Conservation (phyloP, 1,139 yeast genomes). For the Blastobotrys buckinghamii region DNA sequence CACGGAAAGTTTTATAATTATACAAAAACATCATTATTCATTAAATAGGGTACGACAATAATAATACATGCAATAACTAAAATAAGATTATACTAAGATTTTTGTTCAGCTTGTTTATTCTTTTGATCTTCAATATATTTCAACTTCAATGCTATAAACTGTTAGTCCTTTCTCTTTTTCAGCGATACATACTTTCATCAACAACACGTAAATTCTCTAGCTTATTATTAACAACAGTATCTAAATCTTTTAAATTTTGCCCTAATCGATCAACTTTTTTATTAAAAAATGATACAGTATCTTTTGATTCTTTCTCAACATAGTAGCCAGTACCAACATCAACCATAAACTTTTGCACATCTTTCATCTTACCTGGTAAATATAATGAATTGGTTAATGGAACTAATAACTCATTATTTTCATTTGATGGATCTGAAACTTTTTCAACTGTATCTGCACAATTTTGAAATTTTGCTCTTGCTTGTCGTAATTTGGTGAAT, state of each 20-base stretch:
- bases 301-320: constrained; percentile 59
- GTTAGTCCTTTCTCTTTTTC: not conserved
- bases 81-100: not conserved
- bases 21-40: too few species aligned
- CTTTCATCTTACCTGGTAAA: constrained; percentile 71
- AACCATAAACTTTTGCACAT: constrained; percentile 68
- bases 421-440: constrained; percentile 43
- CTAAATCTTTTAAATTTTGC: constrained; percentile 68
- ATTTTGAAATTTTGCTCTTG: constrained; percentile 75
- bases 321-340: constrained; percentile 97
- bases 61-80: not conserved
- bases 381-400: constrained; percentile 88
- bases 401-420: constrained; percentile 53
- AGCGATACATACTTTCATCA: constrained; percentile 26
- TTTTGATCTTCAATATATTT: constrained; percentile 8
- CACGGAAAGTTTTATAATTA: not conserved
- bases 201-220: constrained; percentile 29
- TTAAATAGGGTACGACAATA: too few species aligned
- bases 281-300: constrained; percentile 69
- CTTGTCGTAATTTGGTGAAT: constrained; percentile 75
- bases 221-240: constrained; percentile 50
- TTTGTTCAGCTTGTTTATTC: not conserved
- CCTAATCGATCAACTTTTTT: constrained; percentile 66
- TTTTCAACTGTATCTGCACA: constrained; percentile 66
- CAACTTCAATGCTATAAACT: constrained; percentile 6